phyloP scores from a whole-genome alignment of 1,284 basidiomycete species.

The Dichomitus squalens region DNA sequence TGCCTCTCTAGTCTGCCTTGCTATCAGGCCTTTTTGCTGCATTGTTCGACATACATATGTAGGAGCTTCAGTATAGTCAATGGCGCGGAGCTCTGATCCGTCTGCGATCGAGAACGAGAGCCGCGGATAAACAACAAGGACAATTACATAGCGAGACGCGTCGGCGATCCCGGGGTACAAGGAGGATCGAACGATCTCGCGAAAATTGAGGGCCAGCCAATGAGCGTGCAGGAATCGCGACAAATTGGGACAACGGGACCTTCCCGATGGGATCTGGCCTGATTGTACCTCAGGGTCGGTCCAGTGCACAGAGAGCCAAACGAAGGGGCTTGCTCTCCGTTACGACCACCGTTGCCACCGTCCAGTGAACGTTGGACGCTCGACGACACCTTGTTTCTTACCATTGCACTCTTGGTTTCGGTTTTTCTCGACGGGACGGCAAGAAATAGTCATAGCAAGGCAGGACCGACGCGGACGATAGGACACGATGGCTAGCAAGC shows the following conservation, averaged over 20 bases:
- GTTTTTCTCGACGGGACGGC: not conserved
- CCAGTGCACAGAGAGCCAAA: slow-evolving; percentile 4
- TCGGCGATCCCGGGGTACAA: not conserved
- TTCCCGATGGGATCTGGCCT: slow-evolving; percentile 26
- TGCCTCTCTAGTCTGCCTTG: too few species aligned
- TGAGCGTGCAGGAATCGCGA: slow-evolving; percentile 1
- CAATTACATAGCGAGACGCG: not conserved
- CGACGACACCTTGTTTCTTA: not conserved
- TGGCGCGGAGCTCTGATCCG: too few species aligned
- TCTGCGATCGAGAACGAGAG: too few species aligned
- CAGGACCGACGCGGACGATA: not conserved
- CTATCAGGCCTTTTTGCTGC: too few species aligned
- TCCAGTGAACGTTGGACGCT: not conserved
- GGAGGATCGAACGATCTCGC: slow-evolving; percentile 22
- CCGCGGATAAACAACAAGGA: too few species aligned
- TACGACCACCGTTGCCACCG: slow-evolving; percentile 20
- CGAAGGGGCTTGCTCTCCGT: slow-evolving; percentile 16
- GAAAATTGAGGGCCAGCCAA: slow-evolving; percentile 21
- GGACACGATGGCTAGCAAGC: slow-evolving; percentile 36
- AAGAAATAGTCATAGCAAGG: not conserved
- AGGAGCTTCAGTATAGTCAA: too few species aligned
- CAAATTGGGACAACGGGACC: slow-evolving; percentile 19
- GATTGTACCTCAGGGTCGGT: slow-evolving; percentile 16
- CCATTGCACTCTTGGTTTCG: not conserved
- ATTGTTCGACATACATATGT: too few species aligned